A percentile compares a stretch with the other conserved stretches of the same genome.
These are phyloP conservation scores for Coemansia sp. DNA, from an alignment of 192 early-diverging fungal species.

Conservation along the genomic window DNA sequence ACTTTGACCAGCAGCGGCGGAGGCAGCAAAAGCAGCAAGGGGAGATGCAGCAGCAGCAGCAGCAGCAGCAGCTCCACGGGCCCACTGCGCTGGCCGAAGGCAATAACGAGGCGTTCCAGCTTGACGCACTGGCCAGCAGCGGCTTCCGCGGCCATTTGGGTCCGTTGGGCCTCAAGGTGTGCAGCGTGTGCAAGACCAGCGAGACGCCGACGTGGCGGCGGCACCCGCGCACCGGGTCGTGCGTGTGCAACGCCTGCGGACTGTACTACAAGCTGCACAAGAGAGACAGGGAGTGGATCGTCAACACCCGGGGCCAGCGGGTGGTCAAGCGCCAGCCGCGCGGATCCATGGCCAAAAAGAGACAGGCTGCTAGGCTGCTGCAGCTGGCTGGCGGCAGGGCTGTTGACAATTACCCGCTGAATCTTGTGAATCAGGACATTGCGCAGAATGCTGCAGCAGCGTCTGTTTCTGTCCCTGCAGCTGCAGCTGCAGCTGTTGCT, in stretches of 20 bases:
- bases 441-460: too few relatives aligned
- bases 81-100: too few relatives aligned
- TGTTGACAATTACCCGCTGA: neutral
- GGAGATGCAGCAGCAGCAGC: too few relatives aligned
- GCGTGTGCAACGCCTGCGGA: constrained; percentile 40
- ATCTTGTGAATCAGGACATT: neutral
- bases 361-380: neutral
- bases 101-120: too few relatives aligned
- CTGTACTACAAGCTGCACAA: constrained; percentile 29
- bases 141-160: too few relatives aligned
- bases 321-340: constrained; percentile 30
- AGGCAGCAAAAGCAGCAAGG: neutral
- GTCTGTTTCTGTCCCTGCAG: too few relatives aligned
- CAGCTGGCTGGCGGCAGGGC: neutral
- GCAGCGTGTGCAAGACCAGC: constrained; percentile 8
- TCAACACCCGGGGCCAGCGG: constrained; percentile 9
- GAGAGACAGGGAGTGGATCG: constrained; percentile 9
- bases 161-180: too few relatives aligned
- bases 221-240: neutral
- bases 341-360: constrained; percentile 2
- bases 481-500: too few relatives aligned
- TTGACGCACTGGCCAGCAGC: too few relatives aligned
- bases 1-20: neutral
- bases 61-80: too few relatives aligned
- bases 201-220: constrained; percentile 36